A percentile compares a stretch with the other conserved stretches of the same genome.
phyloP scores from a whole-genome alignment of 2,329 filamentous ascomycete genomes.

The Alternaria hordeiaustralica region DNA sequence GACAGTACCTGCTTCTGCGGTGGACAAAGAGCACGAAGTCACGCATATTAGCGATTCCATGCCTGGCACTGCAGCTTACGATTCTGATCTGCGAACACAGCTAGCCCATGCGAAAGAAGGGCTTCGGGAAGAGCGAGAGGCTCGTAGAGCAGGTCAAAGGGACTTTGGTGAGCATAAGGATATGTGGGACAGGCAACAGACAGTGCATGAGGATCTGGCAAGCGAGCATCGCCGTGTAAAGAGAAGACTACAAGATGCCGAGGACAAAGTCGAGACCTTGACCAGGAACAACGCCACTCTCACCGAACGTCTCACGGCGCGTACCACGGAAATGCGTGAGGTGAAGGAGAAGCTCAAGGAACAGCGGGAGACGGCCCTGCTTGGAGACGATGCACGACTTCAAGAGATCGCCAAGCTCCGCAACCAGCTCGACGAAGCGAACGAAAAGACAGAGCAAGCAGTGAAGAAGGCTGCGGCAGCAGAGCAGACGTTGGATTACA shows the following conservation, averaged over 20 bases:
- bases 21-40: conserved; percentile 31
- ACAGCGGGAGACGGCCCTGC: conserved; percentile 22
- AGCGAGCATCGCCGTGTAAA: conserved; percentile 25
- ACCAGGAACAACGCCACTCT: conserved; percentile 21
- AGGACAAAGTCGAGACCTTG: conserved; percentile 22
- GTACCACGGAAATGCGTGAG: conserved; percentile 18
- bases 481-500: conserved; percentile 61
- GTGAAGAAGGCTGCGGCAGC: conserved; percentile 41
- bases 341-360: conserved; percentile 25
- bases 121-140: conserved; percentile 13
- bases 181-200: conserved; percentile 36
- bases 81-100: conserved; percentile 15
- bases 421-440: conserved; percentile 27
- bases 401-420: conserved; percentile 31
- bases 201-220: conserved; percentile 31
- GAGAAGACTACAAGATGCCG: conserved; percentile 21
- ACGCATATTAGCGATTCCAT: conserved; percentile 54
- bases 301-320: conserved; percentile 24
- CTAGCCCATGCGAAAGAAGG: conserved; percentile 11
- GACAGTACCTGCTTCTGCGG: conserved; percentile 2
- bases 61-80: conserved; percentile 30
- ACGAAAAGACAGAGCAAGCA: conserved; percentile 27
- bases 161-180: conserved; percentile 22
- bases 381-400: conserved; percentile 31
- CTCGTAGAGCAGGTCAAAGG: conserved; percentile 16